Evolutionary conservation across 202 grass and related monocot species (phyloP).

Genomic region (Eragrostis tef): DNA sequence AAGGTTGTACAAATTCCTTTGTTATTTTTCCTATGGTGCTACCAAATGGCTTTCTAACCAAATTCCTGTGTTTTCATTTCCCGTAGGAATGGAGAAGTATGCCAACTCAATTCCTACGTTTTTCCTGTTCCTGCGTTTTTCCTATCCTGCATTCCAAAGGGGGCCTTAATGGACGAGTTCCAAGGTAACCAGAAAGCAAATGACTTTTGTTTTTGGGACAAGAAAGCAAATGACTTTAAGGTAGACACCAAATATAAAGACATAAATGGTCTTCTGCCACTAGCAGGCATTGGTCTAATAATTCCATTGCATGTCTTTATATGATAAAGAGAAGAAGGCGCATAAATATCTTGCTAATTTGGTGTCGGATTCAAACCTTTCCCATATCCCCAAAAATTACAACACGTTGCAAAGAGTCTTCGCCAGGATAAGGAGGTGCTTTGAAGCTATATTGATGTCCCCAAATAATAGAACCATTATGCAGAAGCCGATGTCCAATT

Average conservation of each 20-base stretch:
- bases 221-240: background rate
- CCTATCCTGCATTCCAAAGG: background rate
- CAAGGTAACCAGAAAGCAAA: background rate
- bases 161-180: background rate
- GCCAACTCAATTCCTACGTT: conserved; percentile 19
- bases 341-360: conserved; percentile 6
- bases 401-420: conserved; percentile 84
- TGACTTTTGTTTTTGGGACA: background rate
- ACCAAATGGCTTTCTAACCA: too few relatives aligned
- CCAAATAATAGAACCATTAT: conserved; percentile 75
- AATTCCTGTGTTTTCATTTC: background rate
- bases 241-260: too few relatives aligned
- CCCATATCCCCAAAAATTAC: conserved; percentile 93
- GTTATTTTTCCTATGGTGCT: too few relatives aligned
- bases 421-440: conserved; percentile 86
- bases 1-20: too few relatives aligned
- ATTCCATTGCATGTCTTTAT: conserved; percentile 3
- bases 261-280: conserved; percentile 2
- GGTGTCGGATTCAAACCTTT: conserved; percentile 53
- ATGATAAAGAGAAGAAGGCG: background rate
- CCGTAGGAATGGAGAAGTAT: conserved; percentile 19
- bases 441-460: conserved; percentile 74
- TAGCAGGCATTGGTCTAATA: background rate
- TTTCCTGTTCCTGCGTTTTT: background rate
- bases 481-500: conserved; percentile 68